These are phyloP conservation scores for Cyclotella atomus DNA, from an alignment of 108 stramenopile species.

Conservation along the genomic window DNA sequence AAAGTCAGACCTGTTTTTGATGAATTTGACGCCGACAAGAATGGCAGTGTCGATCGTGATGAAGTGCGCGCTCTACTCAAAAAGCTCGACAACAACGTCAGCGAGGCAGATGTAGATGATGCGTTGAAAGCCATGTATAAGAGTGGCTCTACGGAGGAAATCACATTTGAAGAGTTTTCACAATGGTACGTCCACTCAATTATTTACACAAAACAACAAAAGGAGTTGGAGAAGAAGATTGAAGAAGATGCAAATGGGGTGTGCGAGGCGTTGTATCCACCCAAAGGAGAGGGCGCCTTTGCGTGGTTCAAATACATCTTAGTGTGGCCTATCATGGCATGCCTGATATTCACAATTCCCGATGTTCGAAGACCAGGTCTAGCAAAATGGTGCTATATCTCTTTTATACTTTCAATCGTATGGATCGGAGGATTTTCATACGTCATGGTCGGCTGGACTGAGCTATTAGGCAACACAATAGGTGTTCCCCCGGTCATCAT, in stretches of 20 bases:
- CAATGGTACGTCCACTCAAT: conserved; percentile 73
- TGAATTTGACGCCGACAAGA: conserved; percentile 70
- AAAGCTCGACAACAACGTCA: conserved; percentile 58
- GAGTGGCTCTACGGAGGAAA: conserved; percentile 66
- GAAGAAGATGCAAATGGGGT: conserved; percentile 60
- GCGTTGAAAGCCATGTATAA: conserved; percentile 68
- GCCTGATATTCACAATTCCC: conserved; percentile 75
- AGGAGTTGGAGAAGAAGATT: conserved; percentile 63
- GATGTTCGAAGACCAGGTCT: conserved; percentile 74
- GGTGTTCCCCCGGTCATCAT: conserved; percentile 78
- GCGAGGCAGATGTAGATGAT: conserved; percentile 66
- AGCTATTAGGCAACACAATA: conserved; percentile 80
- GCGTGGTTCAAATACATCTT: conserved; percentile 63
- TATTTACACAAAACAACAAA: conserved; percentile 64
- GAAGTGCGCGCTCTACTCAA: conserved; percentile 66
- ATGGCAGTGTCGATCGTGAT: conserved; percentile 64
- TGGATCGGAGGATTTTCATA: conserved; percentile 90
- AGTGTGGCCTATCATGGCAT: conserved; percentile 65
- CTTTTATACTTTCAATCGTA: conserved; percentile 76
- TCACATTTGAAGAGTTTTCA: conserved; percentile 73
- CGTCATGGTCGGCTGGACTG: conserved; percentile 88
- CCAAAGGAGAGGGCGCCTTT: conserved; percentile 38
- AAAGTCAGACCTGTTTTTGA: conserved; percentile 65
- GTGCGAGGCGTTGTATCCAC: conserved; percentile 59
- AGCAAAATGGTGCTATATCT: conserved; percentile 80